Evolutionary conservation across 768 basidiomycete genomes (phyloP).

Genomic region (Phylloporus rhodoxanthus): DNA sequence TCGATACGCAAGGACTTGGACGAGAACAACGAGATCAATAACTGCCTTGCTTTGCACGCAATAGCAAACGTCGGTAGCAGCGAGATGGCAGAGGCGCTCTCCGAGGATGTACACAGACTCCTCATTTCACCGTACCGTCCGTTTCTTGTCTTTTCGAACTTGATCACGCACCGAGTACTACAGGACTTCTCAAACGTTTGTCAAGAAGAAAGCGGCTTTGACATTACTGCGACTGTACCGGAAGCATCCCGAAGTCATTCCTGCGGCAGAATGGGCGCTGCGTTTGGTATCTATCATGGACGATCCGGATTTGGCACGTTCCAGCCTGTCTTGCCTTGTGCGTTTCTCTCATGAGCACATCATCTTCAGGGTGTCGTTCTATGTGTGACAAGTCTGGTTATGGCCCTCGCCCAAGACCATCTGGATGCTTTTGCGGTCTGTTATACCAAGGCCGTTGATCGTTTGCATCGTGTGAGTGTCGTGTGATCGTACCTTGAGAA

Average conservation of each 20-base stretch:
- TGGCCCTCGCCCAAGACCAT: conserved; percentile 92
- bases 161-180: conserved; percentile 9
- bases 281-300: conserved; percentile 96
- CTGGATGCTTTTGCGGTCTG: conserved; percentile 87
- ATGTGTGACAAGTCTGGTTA: conserved; percentile 87
- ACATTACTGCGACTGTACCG: conserved; percentile 90
- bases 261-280: conserved; percentile 91
- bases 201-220: conserved; percentile 97
- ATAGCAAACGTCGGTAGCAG: conserved; percentile 97
- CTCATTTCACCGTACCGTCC: conserved; percentile 83
- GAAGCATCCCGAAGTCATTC: conserved; percentile 92
- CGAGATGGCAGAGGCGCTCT: conserved; percentile 96
- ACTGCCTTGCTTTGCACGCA: conserved; percentile 94
- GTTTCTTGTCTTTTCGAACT: conserved; percentile 2
- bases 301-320: conserved; percentile 71
- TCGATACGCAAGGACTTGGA: conserved; percentile 97
- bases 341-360: conserved; percentile 2
- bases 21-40: conserved; percentile 89
- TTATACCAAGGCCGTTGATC: conserved; percentile 91
- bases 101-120: conserved; percentile 88
- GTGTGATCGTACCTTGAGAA: not conserved
- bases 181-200: conserved; percentile 91
- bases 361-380: conserved; percentile 78
- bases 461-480: conserved; percentile 65
- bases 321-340: not conserved